These are phyloP conservation scores for Fusarium tuaranense DNA, from an alignment of 2,329 filamentous ascomycete species.

Conservation along the genomic window DNA sequence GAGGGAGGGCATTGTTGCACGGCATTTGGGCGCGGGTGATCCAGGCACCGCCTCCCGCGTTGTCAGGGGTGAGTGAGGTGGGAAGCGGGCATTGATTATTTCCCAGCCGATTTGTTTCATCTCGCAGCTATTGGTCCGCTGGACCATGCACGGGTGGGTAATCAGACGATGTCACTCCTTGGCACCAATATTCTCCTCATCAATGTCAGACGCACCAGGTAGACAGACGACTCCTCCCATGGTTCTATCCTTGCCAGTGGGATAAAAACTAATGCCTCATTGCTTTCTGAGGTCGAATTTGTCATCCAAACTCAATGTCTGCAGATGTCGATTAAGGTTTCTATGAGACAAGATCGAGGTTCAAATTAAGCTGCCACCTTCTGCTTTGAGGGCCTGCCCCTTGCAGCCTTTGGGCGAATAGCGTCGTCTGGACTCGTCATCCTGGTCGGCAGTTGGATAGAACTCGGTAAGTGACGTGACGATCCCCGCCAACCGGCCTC, in stretches of 20 bases:
- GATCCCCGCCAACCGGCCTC: constrained; percentile 10
- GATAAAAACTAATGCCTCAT: background rate
- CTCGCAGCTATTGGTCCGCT: constrained; percentile 24
- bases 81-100: background rate
- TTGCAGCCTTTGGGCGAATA: constrained; percentile 21
- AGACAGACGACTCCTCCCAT: background rate
- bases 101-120: constrained; percentile 20
- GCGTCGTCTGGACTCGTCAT: constrained; percentile 12
- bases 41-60: background rate
- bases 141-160: constrained; percentile 13
- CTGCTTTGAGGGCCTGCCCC: constrained; percentile 18
- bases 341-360: constrained; percentile 10
- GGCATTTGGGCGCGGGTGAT: constrained; percentile 1
- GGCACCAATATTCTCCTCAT: constrained; percentile 7
- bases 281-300: background rate
- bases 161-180: constrained; percentile 27
- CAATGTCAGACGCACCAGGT: constrained; percentile 3
- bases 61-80: background rate
- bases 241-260: background rate
- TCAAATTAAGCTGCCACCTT: constrained; percentile 29
- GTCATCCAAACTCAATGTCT: background rate
- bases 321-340: background rate
- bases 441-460: constrained; percentile 36
- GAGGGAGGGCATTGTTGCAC: background rate
- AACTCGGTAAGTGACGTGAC: constrained; percentile 1